Percentiles rank a stretch among this genome's conserved stretches.
Conservation (phyloP, 2,329 filamentous ascomycete species). For the Fusarium xylarioides region DNA sequence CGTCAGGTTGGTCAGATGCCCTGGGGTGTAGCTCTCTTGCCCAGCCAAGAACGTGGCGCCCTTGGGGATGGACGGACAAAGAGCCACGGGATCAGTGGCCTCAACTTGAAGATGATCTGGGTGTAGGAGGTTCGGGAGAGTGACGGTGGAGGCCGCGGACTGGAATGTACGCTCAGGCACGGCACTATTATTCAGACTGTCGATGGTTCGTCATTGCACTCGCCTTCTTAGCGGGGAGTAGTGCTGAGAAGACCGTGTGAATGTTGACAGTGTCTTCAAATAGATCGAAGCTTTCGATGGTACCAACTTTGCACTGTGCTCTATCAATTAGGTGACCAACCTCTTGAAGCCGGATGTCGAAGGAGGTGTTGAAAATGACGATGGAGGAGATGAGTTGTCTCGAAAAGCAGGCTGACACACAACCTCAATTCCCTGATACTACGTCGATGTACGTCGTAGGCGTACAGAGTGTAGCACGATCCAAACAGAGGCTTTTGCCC, state of each 20-base stretch:
- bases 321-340: background rate
- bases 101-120: background rate
- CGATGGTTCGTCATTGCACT: background rate
- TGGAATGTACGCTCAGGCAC: conserved; percentile 23
- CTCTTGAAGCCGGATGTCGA: background rate
- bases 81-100: conserved; percentile 24
- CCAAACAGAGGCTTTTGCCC: background rate
- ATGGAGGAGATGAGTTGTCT: conserved; percentile 8
- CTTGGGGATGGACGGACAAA: conserved; percentile 8
- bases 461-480: background rate
- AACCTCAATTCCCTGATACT: conserved; percentile 8
- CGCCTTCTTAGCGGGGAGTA: background rate
- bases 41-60: conserved; percentile 31
- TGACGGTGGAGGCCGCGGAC: background rate
- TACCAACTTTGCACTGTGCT: conserved; percentile 24
- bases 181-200: background rate
- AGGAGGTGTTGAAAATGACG: background rate
- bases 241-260: conserved; percentile 7
- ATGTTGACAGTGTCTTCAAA: background rate
- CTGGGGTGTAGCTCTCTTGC: conserved; percentile 17
- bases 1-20: conserved; percentile 21
- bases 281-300: background rate
- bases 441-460: conserved; percentile 7
- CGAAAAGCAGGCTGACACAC: conserved; percentile 13
- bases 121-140: background rate